These are phyloP conservation scores for Amaranthus palmeri DNA, from an alignment of 148 eudicot genomes.

Conservation along the genomic window DNA sequence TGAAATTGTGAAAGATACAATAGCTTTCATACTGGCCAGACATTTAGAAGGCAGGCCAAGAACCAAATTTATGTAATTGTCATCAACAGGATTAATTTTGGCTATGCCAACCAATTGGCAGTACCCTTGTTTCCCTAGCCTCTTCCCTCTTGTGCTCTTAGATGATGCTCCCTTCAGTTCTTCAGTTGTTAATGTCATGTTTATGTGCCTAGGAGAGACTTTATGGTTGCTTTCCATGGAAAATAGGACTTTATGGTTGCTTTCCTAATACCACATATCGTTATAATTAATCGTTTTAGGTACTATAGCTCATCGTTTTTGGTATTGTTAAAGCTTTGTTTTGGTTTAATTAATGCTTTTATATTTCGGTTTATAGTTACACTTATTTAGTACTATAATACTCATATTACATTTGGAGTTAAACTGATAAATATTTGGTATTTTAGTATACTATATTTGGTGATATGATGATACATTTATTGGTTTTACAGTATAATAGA, in stretches of 20 bases:
- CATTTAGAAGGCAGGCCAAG: constrained; percentile 22
- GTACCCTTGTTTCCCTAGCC: constrained; percentile 17
- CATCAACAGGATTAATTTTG: constrained; percentile 12
- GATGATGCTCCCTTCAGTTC: constrained; percentile 10
- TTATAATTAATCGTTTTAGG: no score
- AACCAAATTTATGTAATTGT: constrained; percentile 10
- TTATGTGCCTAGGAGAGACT: constrained; percentile 21
- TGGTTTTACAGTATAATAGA: no score
- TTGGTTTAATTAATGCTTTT: no score
- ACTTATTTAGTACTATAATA: no score
- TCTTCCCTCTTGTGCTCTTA: constrained; percentile 14
- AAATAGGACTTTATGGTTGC: constrained; percentile 14
- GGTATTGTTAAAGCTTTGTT: no score
- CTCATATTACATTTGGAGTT: no score
- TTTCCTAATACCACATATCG: no score
- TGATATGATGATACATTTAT: no score
- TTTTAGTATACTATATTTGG: no score
- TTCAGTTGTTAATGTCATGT: constrained; percentile 22
- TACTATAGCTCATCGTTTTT: no score
- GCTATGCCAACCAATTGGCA: constrained; percentile 27
- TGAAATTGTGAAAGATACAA: constrained; percentile 12
- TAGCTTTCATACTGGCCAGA: constrained; percentile 11
- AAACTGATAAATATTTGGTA: no score
- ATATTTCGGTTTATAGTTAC: no score
- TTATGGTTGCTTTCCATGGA: constrained; percentile 20